Evolutionary conservation across 345 rosid species (phyloP).

Genomic region (Arabis hirsuta): DNA sequence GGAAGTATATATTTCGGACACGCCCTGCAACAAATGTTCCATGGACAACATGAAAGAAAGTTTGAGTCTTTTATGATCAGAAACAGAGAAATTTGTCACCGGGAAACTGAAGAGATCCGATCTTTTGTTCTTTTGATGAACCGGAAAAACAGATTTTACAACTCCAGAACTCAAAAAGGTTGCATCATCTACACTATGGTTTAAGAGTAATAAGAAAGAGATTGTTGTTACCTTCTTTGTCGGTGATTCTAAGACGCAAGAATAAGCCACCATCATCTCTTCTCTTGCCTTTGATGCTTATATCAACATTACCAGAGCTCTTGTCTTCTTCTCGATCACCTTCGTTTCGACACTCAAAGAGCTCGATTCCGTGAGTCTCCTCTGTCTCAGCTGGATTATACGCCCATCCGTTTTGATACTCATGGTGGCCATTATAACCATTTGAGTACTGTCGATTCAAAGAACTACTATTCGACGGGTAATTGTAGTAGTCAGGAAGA

Average conservation of each 20-base stretch:
- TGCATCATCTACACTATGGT: not conserved
- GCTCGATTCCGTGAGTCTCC: constrained; percentile 71
- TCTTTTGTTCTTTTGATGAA: not conserved
- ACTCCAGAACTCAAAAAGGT: not conserved
- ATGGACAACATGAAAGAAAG: not conserved
- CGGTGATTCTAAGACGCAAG: constrained; percentile 81
- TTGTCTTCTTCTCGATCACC: constrained; percentile 66
- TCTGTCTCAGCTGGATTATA: constrained; percentile 67
- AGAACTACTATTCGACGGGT: constrained; percentile 40
- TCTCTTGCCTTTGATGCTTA: constrained; percentile 86
- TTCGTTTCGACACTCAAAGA: constrained; percentile 55
- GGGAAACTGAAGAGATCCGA: not conserved
- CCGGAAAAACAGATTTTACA: too few relatives aligned
- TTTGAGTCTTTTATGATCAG: constrained; percentile 16
- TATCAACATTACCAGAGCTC: constrained; percentile 62
- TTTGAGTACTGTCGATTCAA: constrained; percentile 56
- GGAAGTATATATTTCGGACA: constrained; percentile 86
- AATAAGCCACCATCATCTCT: constrained; percentile 71
- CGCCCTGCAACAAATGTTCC: constrained; percentile 55
- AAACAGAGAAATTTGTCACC: not conserved
- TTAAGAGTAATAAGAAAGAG: not conserved
- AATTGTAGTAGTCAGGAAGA: constrained; percentile 41
- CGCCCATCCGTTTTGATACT: constrained; percentile 56
- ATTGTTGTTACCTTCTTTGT: constrained; percentile 75
- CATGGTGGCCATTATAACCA: constrained; percentile 48